These are phyloP conservation scores for Umbelopsis sp. DNA, from an alignment of 371 early-diverging fungal genomes.

Conservation along the genomic window DNA sequence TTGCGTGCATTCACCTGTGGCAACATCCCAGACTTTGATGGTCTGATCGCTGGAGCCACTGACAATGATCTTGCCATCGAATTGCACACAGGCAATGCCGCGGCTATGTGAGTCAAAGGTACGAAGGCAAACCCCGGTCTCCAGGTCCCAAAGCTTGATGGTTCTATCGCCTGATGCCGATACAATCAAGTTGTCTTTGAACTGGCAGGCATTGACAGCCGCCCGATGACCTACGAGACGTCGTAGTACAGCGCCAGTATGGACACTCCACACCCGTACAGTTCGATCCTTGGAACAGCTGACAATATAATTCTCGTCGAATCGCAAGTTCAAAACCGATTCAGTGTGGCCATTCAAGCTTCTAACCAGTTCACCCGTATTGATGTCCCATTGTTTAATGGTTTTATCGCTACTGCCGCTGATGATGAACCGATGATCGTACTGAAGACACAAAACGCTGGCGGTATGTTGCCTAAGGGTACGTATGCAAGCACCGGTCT, in stretches of 20 bases:
- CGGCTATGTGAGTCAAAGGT: constrained; percentile 61
- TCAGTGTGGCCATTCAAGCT: constrained; percentile 65
- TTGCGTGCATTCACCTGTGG: constrained; percentile 65
- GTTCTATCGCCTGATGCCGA: constrained; percentile 83
- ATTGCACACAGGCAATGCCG: constrained; percentile 86
- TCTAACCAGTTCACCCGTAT: constrained; percentile 66
- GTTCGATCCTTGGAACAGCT: constrained; percentile 90
- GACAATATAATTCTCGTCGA: constrained; percentile 67
- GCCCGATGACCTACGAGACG: constrained; percentile 61
- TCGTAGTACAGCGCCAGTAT: constrained; percentile 51
- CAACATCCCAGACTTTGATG: constrained; percentile 84
- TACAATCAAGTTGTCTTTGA: constrained; percentile 60
- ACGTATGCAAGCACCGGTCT: constrained; percentile 54
- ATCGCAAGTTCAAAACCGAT: constrained; percentile 73
- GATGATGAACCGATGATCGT: constrained; percentile 73
- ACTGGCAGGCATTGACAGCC: constrained; percentile 80
- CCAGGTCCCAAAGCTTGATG: constrained; percentile 69
- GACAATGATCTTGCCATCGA: constrained; percentile 72
- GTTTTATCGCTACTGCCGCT: constrained; percentile 85
- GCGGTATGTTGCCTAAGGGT: constrained; percentile 78
- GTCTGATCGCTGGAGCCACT: constrained; percentile 84
- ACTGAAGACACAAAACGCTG: constrained; percentile 85
- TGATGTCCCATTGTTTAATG: constrained; percentile 78
- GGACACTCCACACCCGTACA: constrained; percentile 77
- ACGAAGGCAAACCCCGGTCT: constrained; percentile 58